phyloP scores from a whole-genome alignment of 1,139 yeast genomes.

The Hanseniaspora sp. region DNA sequence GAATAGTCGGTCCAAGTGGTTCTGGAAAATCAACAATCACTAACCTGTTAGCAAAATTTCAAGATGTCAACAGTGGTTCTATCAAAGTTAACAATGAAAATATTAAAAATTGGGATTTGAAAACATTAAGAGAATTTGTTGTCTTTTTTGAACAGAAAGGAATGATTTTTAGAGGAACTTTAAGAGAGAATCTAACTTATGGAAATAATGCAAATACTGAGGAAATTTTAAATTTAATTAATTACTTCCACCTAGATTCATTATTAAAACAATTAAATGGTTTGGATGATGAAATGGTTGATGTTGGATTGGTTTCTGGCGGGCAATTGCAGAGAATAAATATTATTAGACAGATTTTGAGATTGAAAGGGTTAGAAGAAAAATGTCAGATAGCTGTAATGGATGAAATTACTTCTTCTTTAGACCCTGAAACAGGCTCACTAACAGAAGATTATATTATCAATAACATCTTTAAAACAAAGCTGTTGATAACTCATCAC shows the following conservation, averaged over 20 bases:
- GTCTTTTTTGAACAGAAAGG: conserved; percentile 62
- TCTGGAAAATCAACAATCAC: conserved; percentile 68
- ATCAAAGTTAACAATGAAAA: conserved; percentile 36
- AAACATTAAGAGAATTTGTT: conserved; percentile 42
- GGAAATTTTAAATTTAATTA: conserved; percentile 36
- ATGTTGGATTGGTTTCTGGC: conserved; percentile 53
- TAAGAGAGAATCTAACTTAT: conserved; percentile 55
- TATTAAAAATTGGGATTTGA: conserved; percentile 37
- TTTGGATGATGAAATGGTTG: conserved; percentile 42
- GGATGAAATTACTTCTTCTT: conserved; percentile 74
- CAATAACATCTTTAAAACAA: conserved; percentile 24
- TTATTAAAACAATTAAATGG: conserved; percentile 51
- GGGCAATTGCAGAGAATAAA: conserved; percentile 74
- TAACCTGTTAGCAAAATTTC: conserved; percentile 43
- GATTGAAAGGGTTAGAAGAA: conserved; percentile 23
- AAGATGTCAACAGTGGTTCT: conserved; percentile 28
- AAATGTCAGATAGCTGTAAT: conserved; percentile 52
- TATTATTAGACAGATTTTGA: conserved; percentile 59
- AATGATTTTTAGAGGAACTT: conserved; percentile 52
- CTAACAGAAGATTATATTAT: conserved; percentile 35
- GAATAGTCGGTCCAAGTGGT: conserved; percentile 67
- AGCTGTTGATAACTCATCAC: conserved; percentile 51
- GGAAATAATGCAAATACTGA: conserved; percentile 37
- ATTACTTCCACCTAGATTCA: conserved; percentile 39
- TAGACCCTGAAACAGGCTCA: conserved; percentile 48